Evolutionary conservation across 2,329 filamentous ascomycete species (phyloP), one percentile per base, ranked within the genome.

Genomic region (Ophiocordyceps camponoti-rufipedis): DNA sequence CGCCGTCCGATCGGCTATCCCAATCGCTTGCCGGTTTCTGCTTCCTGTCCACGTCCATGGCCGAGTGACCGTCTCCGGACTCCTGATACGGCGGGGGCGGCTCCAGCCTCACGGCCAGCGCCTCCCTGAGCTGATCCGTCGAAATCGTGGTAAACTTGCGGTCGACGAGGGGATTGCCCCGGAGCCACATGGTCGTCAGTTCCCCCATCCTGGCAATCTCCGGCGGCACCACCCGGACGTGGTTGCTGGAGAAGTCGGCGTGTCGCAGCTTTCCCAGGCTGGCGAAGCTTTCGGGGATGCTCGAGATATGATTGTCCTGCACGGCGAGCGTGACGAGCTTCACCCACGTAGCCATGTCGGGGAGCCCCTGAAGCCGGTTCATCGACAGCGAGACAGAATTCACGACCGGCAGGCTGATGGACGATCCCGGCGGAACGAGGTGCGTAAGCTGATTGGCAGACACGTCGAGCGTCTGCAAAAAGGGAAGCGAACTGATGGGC

Each of bases 91-190:
- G 58, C 2, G 65, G 62, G 48, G 72, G 57, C 18, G 83, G 75
- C 57, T 78, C 74, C 49, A 88, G 64, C 28, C 85, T 75, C 33
- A 71, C 71, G 18, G 74, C 72, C 41, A 95, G 64, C 41, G 80
- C 76, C 40, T 75, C 73, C 61, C 94, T 94, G 49, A 96, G 67
- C 45, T 91, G 83, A 13, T 86, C 82, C 0, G 84, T 87, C 19
- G 74, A 73, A 64, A 93, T 84, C 1, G 76, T 82, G 13, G 88
- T 68, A 52, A 91, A 86, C 58, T 87, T 94, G 58, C 83, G 87
- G 58, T 95, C 87, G 13, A 84, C 74, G 13, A 98, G 66, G 0
- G 91, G 91, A 55, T 98, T 98, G n/a, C 86, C 87, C 41, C 79
- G 80, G 31, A 98, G 68, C 5, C 80, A 78, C 40, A 96, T 72